Percentiles rank a stretch among this genome's conserved stretches.
Conservation (phyloP, 2,329 filamentous ascomycete genomes). For the Thermomyces lanuginosus region DNA sequence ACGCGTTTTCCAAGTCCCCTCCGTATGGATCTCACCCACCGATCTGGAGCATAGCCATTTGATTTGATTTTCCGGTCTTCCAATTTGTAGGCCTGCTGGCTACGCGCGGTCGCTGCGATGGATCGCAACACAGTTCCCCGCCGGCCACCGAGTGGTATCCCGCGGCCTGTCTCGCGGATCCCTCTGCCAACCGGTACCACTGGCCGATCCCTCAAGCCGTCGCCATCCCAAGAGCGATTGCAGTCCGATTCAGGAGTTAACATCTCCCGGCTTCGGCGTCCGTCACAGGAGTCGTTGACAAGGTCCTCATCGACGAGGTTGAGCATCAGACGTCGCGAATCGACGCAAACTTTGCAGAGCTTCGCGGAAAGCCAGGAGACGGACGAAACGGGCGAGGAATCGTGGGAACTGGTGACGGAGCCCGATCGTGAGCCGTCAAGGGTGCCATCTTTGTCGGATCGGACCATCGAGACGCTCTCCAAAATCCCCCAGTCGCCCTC, state of each 20-base stretch:
- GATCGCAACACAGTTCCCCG: slow-evolving; percentile 17
- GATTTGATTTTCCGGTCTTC: too few species aligned
- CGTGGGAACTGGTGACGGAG: slow-evolving; percentile 2
- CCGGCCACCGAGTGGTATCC: slow-evolving; percentile 26
- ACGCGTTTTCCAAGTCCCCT: too few species aligned
- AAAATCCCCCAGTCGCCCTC: slow-evolving; percentile 63
- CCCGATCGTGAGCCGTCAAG: slow-evolving; percentile 8
- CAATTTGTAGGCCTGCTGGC: not conserved
- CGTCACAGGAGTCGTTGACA: slow-evolving; percentile 22
- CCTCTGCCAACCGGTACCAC: slow-evolving; percentile 32
- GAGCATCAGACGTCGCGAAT: slow-evolving; percentile 9
- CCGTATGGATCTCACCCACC: too few species aligned
- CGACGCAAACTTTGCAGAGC: slow-evolving; percentile 9
- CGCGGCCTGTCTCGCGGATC: slow-evolving; percentile 36
- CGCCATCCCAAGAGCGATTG: slow-evolving; percentile 33
- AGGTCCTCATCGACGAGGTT: slow-evolving; percentile 4
- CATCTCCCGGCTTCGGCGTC: slow-evolving; percentile 20
- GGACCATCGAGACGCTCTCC: slow-evolving; percentile 72
- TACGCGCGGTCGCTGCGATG: slow-evolving; percentile 9
- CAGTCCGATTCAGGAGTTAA: slow-evolving; percentile 25
- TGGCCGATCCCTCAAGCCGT: slow-evolving; percentile 28
- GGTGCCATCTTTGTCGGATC: slow-evolving; percentile 45
- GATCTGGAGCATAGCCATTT: too few species aligned
- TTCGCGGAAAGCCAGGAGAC: slow-evolving; percentile 8
- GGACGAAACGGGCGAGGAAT: slow-evolving; percentile 6